These are phyloP conservation scores for Musa beccarii DNA, from an alignment of 176 grass and related monocot genomes.

Conservation along the genomic window DNA sequence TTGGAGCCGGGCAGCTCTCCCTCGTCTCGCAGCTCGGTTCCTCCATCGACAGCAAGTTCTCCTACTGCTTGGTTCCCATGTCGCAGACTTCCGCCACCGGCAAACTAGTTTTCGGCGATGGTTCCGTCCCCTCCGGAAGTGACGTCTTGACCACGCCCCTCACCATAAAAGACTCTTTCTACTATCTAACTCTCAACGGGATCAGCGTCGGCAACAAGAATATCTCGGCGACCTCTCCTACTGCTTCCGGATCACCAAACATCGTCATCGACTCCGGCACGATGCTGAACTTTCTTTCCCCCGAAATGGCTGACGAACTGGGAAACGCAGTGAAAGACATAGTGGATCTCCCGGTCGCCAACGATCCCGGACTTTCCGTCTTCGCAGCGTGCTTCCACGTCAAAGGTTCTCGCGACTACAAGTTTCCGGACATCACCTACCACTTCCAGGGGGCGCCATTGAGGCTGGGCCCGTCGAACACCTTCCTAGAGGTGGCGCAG, in stretches of 20 bases:
- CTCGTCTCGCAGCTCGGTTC: slow-evolving; percentile 3
- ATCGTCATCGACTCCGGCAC: slow-evolving; percentile 20
- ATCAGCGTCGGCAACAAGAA: background rate
- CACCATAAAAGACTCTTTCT: background rate
- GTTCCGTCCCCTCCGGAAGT: background rate
- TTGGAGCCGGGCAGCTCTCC: slow-evolving; percentile 1
- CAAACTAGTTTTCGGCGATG: background rate
- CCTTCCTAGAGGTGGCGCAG: background rate
- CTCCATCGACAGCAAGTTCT: background rate
- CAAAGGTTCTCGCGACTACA: no score
- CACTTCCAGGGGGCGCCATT: background rate
- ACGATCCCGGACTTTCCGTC: background rate
- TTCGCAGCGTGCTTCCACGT: background rate
- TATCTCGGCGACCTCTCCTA: no score
- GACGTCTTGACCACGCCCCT: background rate
- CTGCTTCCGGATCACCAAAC: background rate
- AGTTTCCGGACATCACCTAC: background rate
- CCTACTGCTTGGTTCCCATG: slow-evolving; percentile 4
- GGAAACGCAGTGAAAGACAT: background rate
- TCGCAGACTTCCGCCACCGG: background rate
- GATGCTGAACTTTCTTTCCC: background rate
- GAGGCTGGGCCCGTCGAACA: background rate
- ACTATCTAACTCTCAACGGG: background rate
- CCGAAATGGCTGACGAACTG: background rate
- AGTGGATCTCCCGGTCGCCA: background rate